Evolutionary conservation across 2,329 filamentous ascomycete species (phyloP), one percentile per base, ranked within the genome.

Genomic region (Neofusicoccum umdonicola): DNA sequence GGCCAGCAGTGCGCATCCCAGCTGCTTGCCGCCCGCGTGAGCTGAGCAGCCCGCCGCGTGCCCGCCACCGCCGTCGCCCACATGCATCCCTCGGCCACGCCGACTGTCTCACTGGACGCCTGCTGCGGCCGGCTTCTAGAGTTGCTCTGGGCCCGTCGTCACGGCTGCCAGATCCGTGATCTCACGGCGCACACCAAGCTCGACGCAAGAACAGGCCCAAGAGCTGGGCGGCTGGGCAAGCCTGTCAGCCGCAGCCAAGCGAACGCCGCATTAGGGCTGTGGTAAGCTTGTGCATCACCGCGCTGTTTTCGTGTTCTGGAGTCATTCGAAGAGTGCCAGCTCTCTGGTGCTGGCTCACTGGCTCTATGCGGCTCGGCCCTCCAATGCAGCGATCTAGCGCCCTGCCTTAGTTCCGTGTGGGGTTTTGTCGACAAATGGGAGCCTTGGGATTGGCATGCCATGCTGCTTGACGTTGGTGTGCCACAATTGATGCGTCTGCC

Each of bases 161-260:
- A 15, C 3, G 11, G n/a, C 4, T n/a, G 31, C 52, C 7, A 44
- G 41, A 60, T 60, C 41, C 11, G 27, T 37, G 41, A 60, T 60
- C 42, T 60, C 8, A 31, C 17, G 56, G 56, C 56, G 56, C 42
- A 60, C 41, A 47, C 42, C 42, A 60, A 60, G 56, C 56, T 47
- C 41, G 31, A 45, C n/a, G 56, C 56, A 60, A 58, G 41, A 35
- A 47, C 17, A 22, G 22, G 15, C n/a, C 56, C 56, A 60, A 47
- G 56, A 34, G 41, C 56, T 60, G 56, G 56, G 56, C 56, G 22
- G 56, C 56, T 58, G 41, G 54, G 54, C 41, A n/a, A 11, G 3
- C 19, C 37, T 3, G 37, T n/a, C 42, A 17, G 56, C 27, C 56
- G 56, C 56, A 47, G 31, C 37, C 54, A 34, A 44, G 54, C 39